Conservation (phyloP, 306 rosid species). For the Rosa rugosa region DNA sequence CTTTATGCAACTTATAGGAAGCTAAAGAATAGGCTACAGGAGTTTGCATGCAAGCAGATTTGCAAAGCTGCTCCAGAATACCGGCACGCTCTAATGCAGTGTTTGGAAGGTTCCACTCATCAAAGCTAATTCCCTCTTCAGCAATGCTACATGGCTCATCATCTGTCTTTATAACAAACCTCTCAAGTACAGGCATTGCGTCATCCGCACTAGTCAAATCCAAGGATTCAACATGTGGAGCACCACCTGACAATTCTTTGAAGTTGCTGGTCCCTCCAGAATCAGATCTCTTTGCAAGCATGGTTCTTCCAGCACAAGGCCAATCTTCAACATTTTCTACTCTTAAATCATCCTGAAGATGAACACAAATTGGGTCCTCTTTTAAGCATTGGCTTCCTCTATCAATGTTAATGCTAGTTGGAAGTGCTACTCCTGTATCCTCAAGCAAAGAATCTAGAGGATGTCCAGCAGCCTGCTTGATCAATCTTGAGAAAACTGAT, state of each 20-base stretch:
- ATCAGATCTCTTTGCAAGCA: constrained; percentile 36
- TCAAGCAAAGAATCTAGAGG: constrained; percentile 18
- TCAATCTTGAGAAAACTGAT: constrained; percentile 29
- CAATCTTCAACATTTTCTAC: constrained; percentile 33
- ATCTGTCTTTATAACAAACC: constrained; percentile 64
- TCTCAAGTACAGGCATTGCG: constrained; percentile 66
- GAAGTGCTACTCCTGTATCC: constrained; percentile 32
- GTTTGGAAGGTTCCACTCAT: constrained; percentile 41
- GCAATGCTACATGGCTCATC: constrained; percentile 41
- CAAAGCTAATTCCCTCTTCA: constrained; percentile 46
- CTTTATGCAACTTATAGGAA: constrained; percentile 35
- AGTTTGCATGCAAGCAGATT: constrained; percentile 57
- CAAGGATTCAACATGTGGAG: constrained; percentile 38
- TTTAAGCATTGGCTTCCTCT: constrained; percentile 30
- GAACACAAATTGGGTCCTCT: constrained; percentile 29
- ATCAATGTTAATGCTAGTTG: constrained; percentile 22
- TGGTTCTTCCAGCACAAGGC: constrained; percentile 31
- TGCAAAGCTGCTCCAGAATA: constrained; percentile 52
- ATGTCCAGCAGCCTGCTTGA: constrained; percentile 23
- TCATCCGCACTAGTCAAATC: constrained; percentile 43
- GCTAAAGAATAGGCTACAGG: constrained; percentile 54
- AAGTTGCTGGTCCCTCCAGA: constrained; percentile 32
- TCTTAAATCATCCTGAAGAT: constrained; percentile 26
- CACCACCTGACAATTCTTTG: constrained; percentile 37
- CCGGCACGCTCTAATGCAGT: constrained; percentile 46